A percentile compares a stretch with the other conserved stretches of the same genome.
phyloP scores from a whole-genome alignment of 139 green algal species.

The Closterium sp. region DNA sequence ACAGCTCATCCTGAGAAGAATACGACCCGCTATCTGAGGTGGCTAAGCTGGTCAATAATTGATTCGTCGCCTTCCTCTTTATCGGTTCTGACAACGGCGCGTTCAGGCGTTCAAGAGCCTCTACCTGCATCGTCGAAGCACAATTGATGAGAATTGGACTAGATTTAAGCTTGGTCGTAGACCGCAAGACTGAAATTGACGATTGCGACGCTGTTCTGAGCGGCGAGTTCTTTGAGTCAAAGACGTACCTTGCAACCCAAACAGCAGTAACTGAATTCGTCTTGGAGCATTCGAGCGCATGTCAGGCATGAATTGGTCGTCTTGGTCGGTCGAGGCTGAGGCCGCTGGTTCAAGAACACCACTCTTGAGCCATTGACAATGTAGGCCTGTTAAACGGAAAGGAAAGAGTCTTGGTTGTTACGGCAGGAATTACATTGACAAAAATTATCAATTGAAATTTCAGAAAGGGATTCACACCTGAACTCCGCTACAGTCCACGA shows the following conservation, averaged over 20 bases:
- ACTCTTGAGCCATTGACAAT: neutral
- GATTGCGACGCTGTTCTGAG: neutral
- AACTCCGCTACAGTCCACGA: constrained; percentile 24
- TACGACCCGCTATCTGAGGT: neutral
- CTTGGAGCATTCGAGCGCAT: neutral
- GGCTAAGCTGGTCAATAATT: neutral
- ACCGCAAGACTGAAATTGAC: neutral
- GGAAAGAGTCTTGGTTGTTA: neutral
- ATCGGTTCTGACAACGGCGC: neutral
- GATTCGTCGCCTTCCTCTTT: neutral
- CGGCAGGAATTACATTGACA: neutral
- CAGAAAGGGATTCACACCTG: neutral
- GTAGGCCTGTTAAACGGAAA: neutral
- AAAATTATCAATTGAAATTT: neutral
- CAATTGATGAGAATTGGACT: neutral
- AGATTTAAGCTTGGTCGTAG: neutral
- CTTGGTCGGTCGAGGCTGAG: neutral
- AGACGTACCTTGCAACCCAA: neutral
- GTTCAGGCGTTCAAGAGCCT: neutral
- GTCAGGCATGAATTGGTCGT: neutral
- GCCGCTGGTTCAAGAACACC: neutral
- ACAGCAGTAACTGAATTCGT: neutral
- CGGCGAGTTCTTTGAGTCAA: neutral
- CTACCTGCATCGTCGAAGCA: neutral
- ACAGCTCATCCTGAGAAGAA: neutral